phyloP scores from a whole-genome alignment of 2,329 filamentous ascomycete species.

The Sporothrix euskadiensis region DNA sequence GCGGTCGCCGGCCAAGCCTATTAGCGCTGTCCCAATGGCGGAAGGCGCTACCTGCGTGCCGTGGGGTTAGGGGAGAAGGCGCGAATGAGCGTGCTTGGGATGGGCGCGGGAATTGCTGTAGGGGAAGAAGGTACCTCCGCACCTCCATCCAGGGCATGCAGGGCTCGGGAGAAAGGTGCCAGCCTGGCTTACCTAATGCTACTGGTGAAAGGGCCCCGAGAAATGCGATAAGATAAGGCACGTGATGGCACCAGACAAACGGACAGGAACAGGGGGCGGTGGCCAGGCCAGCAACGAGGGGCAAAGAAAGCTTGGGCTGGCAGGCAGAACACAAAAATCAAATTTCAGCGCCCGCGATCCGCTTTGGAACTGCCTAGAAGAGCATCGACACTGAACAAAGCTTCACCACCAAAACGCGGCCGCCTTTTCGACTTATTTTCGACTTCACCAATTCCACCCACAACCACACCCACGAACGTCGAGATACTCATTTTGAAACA shows the following conservation, averaged over 20 bases:
- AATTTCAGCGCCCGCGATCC: constrained; percentile 22
- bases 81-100: constrained; percentile 21
- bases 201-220: not conserved
- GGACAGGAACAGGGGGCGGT: constrained; percentile 16
- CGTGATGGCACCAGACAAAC: constrained; percentile 8
- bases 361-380: constrained; percentile 24
- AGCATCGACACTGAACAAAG: constrained; percentile 26
- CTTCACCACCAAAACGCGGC: constrained; percentile 23
- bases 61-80: constrained; percentile 20
- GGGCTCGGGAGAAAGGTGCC: not conserved
- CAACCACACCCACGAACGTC: not conserved
- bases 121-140: constrained; percentile 10
- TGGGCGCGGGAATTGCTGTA: constrained; percentile 2
- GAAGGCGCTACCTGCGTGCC: constrained; percentile 24
- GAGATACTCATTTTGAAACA: constrained; percentile 3
- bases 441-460: not conserved
- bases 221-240: constrained; percentile 14
- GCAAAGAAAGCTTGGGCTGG: constrained; percentile 24
- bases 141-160: not conserved
- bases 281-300: constrained; percentile 24
- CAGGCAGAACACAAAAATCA: constrained; percentile 26
- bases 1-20: constrained; percentile 1
- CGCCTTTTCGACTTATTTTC: constrained; percentile 23
- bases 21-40: constrained; percentile 22
- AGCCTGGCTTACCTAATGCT: constrained; percentile 12